Base-by-base conservation (phyloP, 2,329 filamentous ascomycete species). In the Hypoxylon sp. region DNA sequence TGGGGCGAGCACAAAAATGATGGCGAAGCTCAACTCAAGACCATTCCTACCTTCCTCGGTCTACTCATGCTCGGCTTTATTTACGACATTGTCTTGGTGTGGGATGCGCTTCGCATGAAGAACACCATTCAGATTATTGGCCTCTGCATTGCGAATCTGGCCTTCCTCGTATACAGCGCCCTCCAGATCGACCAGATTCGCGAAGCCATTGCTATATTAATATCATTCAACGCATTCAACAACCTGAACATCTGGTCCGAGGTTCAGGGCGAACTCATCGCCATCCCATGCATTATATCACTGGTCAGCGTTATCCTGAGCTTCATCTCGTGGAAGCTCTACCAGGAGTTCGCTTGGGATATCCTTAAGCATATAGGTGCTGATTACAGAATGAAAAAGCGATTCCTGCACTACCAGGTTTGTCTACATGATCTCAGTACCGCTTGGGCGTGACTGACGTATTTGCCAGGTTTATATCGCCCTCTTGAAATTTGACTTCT, bases 321-420 rank as follows among this genome's bases (percentile, higher is more conserved):
- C 12, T 91, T 93, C 67, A 83, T 94, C 53, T 89, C 95, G 1
- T 98, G 93, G 92, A 97, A 97, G 81, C 85, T 99, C 30, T 98
- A 99, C 77, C 93, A 97, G 76, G 95, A 97, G 78, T 99, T 99
- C 79, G 95, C 96, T 9, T 99, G 96, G 96, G 96, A 96, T 61
- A 99, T 99, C 75, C 93, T 99, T 80, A 99, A 99, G 84, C 94
- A 97, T 79, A 99, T 99, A 77, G 97, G 94, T 76, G 96, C 96
- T 53, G 96, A 99, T 82, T 87, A 97, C 76, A 89, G 93, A 74
- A 93, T 99, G 91, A 98, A 97, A 86, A 91, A 94, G 81, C 90
- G 96, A 69, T 99, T 97, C 82, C 86, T 99, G 64, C 92, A 95
- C 67, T 99, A 97, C 78, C 96, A 99, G 89, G 93, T 97, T 83